Evolutionary conservation across 2,329 filamentous ascomycete species (phyloP), one percentile per base, ranked within the genome.

Genomic region (Aspergillus brunneoviolaceus): DNA sequence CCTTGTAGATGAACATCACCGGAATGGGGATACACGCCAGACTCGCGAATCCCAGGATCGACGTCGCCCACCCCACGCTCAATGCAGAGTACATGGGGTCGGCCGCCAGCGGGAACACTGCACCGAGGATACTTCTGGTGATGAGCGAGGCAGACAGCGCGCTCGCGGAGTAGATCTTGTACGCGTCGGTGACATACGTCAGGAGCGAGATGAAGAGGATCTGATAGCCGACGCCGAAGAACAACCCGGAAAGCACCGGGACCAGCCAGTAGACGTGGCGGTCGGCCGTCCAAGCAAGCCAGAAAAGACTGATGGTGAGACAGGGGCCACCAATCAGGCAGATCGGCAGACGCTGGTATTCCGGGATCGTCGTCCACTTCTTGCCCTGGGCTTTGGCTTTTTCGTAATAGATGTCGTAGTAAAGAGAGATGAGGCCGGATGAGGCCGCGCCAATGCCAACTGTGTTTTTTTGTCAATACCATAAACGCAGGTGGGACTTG

Each of bases 261-360:
- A 79, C 81, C 10, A 81, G 79, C 70, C 84, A 87, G 52, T 81
- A 76, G 6, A 86, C 73, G 6, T 71, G 73, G 0, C 73, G 59
- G 5, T 75, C 76, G 1, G 86, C 79, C 1, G 83, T 81, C 82
- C 83, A 89, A 21, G 85, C 87, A 16, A 89, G 80, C 88, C 60
- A 85, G 72, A 64, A 89, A 12, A 73, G 63, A 23, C 67, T 69
- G 49, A 69, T 79, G 33, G 85, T 80, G 1, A 86, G 83, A 48
- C 89, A 77, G 0, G 89, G 88, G 0, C 89, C 89, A 1, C 88
- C 89, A 19, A 91, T 67, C 69, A 86, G 89, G 4, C 89, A 89
- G 2, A 93, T 79, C 0, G 90, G 90, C 0, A 94, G 80, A 1
- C 90, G 85, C 5, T 87, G 84, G 69, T 85, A 88, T 70, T 93